phyloP scores from a whole-genome alignment of 2,329 filamentous ascomycete species.

The Elsinoe perseae region DNA sequence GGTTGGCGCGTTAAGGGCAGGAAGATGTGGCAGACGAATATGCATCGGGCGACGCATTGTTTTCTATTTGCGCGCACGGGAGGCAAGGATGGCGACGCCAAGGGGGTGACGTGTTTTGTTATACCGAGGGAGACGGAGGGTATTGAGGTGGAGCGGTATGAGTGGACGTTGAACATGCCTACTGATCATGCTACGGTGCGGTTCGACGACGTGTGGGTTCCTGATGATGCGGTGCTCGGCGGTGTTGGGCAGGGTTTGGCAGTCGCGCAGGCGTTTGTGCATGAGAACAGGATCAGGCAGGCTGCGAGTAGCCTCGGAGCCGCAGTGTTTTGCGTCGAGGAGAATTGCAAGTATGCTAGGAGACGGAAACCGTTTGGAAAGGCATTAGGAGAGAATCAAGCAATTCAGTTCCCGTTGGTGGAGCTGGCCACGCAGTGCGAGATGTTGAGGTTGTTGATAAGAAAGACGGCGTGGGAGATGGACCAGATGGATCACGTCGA shows the following conservation, averaged over 20 bases:
- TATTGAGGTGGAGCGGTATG: conserved; percentile 49
- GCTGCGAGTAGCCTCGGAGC: conserved; percentile 54
- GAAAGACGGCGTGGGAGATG: conserved; percentile 56
- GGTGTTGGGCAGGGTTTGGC: conserved; percentile 47
- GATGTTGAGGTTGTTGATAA: conserved; percentile 54
- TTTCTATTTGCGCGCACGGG: conserved; percentile 54
- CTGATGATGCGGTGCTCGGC: conserved; percentile 46
- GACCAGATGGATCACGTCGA: conserved; percentile 47
- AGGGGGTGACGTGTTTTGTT: conserved; percentile 55
- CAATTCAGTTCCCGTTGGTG: conserved; percentile 57
- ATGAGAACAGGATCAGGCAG: conserved; percentile 59
- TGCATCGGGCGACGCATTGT: conserved; percentile 55
- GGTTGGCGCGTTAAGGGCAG: conserved; percentile 50
- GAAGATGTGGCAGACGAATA: conserved; percentile 60
- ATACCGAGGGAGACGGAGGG: conserved; percentile 48
- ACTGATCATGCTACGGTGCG: conserved; percentile 57
- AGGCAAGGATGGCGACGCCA: conserved; percentile 45
- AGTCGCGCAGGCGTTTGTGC: conserved; percentile 58
- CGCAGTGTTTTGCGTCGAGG: conserved; percentile 52
- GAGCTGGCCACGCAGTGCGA: conserved; percentile 54
- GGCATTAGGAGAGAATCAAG: conserved; percentile 52
- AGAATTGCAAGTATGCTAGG: conserved; percentile 50
- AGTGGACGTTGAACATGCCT: conserved; percentile 60
- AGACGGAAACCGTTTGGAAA: conserved; percentile 49
- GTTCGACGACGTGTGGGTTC: conserved; percentile 51